These are phyloP conservation scores for Sphagnum fallax DNA, from an alignment of 228 moss, liverwort and hornwort genomes.

Conservation along the genomic window DNA sequence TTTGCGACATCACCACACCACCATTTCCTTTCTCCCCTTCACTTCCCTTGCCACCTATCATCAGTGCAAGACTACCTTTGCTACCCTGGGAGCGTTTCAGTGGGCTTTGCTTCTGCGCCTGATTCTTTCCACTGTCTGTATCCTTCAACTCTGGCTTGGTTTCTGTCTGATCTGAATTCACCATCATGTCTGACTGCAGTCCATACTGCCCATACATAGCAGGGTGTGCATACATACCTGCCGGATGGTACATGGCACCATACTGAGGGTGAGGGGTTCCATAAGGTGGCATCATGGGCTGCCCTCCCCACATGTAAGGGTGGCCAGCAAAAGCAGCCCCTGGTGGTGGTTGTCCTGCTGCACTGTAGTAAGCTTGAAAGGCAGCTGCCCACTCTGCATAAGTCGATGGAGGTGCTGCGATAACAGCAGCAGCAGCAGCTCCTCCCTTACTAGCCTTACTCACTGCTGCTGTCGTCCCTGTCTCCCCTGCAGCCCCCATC, in stretches of 20 bases:
- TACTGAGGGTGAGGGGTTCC: slow-evolving; percentile 51
- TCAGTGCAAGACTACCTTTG: slow-evolving; percentile 39
- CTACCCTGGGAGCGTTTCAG: slow-evolving; percentile 51
- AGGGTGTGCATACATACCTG: slow-evolving; percentile 49
- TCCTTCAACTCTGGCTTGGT: slow-evolving; percentile 29
- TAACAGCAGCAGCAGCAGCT: no score
- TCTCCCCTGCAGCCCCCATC: no score
- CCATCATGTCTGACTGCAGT: slow-evolving; percentile 19
- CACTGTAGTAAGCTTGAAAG: slow-evolving; percentile 50
- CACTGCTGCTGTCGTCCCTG: no score
- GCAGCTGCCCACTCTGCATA: slow-evolving; percentile 39
- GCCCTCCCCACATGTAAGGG: slow-evolving; percentile 54
- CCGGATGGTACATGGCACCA: slow-evolving; percentile 51
- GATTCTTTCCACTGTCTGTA: slow-evolving; percentile 20
- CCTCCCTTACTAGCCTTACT: no score
- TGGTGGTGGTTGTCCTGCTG: slow-evolving; percentile 36
- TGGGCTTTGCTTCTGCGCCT: slow-evolving; percentile 3
- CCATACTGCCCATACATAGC: slow-evolving; percentile 52
- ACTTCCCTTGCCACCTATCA: slow-evolving; percentile 15
- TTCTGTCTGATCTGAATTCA: slow-evolving; percentile 33
- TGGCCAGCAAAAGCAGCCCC: slow-evolving; percentile 28
- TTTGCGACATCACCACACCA: slow-evolving; percentile 20
- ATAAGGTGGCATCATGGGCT: slow-evolving; percentile 54
- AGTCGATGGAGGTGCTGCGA: background rate
- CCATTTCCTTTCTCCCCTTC: slow-evolving; percentile 43